These are phyloP conservation scores for Pseudisothecium myosuroides DNA, from an alignment of 225 moss, liverwort and hornwort species.

Conservation along the genomic window DNA sequence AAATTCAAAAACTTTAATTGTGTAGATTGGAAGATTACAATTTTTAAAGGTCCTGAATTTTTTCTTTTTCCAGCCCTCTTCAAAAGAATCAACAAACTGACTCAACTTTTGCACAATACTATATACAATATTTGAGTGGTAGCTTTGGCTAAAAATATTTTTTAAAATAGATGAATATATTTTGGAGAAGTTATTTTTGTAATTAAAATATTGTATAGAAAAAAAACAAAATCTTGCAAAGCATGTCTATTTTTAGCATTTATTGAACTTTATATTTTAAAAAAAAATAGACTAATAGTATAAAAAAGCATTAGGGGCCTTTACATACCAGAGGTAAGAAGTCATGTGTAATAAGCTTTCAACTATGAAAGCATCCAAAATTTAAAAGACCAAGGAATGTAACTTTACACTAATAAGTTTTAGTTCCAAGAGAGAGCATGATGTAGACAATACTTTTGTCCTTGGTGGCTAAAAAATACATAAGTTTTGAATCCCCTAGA, in stretches of 20 bases:
- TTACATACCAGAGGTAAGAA: neutral
- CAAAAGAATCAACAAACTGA: neutral
- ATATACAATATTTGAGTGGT: rapidly evolving
- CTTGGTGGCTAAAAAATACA: neutral
- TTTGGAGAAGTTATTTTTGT: neutral
- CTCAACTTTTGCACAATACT: neutral
- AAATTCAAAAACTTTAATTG: neutral
- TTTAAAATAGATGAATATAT: neutral
- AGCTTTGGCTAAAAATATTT: neutral
- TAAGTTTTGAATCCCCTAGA: rapidly evolving
- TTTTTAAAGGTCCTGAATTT: neutral
- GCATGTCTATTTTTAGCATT: neutral
- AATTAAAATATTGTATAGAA: neutral
- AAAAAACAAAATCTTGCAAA: neutral
- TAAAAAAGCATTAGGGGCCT: neutral
- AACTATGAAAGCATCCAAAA: neutral
- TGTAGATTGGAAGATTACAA: neutral
- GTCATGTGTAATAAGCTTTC: neutral
- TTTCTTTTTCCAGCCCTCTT: neutral
- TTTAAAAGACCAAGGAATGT: neutral
- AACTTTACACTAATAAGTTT: neutral
- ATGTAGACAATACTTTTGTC: neutral
- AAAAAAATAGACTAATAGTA: too few relatives aligned
- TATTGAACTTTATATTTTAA: neutral
- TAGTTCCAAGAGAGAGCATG: neutral